Evolutionary conservation across 2,329 filamentous ascomycete species (phyloP), one percentile per base, ranked within the genome.

Genomic region (Penicillium aurantiogriseum): DNA sequence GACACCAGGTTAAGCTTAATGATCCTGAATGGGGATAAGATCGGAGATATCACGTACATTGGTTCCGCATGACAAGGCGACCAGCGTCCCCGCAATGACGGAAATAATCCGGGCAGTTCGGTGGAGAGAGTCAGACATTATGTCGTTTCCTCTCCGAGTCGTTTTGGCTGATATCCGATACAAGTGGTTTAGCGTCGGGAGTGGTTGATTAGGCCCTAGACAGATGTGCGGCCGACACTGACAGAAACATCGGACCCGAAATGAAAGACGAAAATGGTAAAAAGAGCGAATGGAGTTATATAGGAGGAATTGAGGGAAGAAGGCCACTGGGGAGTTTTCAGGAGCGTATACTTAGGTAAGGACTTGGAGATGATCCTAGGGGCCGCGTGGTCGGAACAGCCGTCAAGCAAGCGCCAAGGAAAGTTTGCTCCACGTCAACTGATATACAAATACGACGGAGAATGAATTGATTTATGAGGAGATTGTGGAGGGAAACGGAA

Each of bases 1-100:
- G 71, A 49, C 51, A 59, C 74, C 74, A 42, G 46, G 59, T 69
- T 33, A 67, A 61, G 40, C 47, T 42, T 51, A 35, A 48, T 46
- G 49, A 19, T 50, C 10, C 25, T 29, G n/a, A 33, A 40, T 54
- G 46, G 19, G 25, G 39, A 27, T 49, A 36, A 59, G 51, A 15
- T 36, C 36, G 21, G 47, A 33, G 40, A 43, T 17, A 51, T 56
- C 54, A 62, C 70, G 51, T 77, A 95, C 92, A 75, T 97, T 97
- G 62, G 92, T 96, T 60, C 94, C 94, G 74, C 92, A 96, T 59
- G 92, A 91, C 58, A 97, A 81, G 17, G 92, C 87, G 61, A 97
- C 91, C 62, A 86, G 74, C 17, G 92, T 96, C 29, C 91, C 92
- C 49, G 92, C 92, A 57, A 92, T 79, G 67, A 92, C 93, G 63